A percentile compares a stretch with the other conserved stretches of the same genome.
phyloP scores from a whole-genome alignment of 1,284 basidiomycete genomes.

The Amylostereum areolatum region DNA sequence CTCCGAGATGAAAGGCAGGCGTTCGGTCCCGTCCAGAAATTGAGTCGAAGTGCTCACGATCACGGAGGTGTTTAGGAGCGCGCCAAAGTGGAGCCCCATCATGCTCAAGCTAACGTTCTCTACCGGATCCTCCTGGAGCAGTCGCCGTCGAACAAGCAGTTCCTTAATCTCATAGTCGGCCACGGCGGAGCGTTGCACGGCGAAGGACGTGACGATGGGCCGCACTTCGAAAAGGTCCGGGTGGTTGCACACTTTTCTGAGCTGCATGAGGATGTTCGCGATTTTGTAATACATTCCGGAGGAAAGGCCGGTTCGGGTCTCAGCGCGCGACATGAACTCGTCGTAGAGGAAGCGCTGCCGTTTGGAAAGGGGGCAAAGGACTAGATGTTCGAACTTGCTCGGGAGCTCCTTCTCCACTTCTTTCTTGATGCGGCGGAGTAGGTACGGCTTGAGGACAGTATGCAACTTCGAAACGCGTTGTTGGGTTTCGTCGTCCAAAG shows the following conservation, averaged over 20 bases:
- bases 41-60: slow-evolving; percentile 49
- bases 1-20: slow-evolving; percentile 56
- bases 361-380: slow-evolving; percentile 89
- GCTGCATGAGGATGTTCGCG: slow-evolving; percentile 96
- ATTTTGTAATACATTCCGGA: slow-evolving; percentile 89
- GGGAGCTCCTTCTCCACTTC: slow-evolving; percentile 97
- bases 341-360: slow-evolving; percentile 96
- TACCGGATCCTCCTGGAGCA: slow-evolving; percentile 46
- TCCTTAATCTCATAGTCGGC: slow-evolving; percentile 89
- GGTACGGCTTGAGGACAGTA: slow-evolving; percentile 88
- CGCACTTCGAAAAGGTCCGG: slow-evolving; percentile 95
- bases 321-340: slow-evolving; percentile 93
- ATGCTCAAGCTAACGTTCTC: slow-evolving; percentile 56
- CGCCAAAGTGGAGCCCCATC: slow-evolving; percentile 62
- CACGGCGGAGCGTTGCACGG: slow-evolving; percentile 76
- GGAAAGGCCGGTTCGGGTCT: slow-evolving; percentile 81
- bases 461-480: slow-evolving; percentile 89
- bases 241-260: slow-evolving; percentile 94
- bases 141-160: slow-evolving; percentile 70
- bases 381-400: slow-evolving; percentile 91
- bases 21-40: slow-evolving; percentile 65
- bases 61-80: slow-evolving; percentile 43
- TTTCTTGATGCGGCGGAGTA: slow-evolving; percentile 89
- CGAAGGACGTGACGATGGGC: slow-evolving; percentile 90
- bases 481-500: slow-evolving; percentile 79